Evolutionary conservation across 306 rosid species (phyloP).

Genomic region (Clitoria ternatea): DNA sequence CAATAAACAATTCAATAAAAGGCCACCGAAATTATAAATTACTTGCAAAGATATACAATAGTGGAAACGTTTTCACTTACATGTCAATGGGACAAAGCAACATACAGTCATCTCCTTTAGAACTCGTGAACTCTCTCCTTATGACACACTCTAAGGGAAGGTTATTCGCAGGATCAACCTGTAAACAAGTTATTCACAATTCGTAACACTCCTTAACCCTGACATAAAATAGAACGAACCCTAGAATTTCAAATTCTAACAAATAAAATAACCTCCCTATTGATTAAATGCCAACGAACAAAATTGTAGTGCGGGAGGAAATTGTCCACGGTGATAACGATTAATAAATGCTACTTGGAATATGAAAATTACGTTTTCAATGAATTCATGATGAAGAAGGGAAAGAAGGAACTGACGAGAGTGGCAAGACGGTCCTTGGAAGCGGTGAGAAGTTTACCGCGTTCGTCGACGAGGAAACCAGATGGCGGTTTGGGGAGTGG

Average conservation of each 20-base stretch:
- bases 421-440: conserved; percentile 58
- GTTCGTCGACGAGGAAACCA: conserved; percentile 79
- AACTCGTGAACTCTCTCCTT: conserved; percentile 81
- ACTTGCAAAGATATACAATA: background rate
- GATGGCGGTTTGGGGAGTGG: conserved; percentile 81
- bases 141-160: conserved; percentile 73
- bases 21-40: background rate
- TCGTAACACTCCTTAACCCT: background rate
- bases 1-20: background rate
- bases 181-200: conserved; percentile 30
- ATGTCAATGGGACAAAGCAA: conserved; percentile 88
- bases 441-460: too few relatives aligned
- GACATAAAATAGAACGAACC: background rate
- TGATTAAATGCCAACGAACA: background rate
- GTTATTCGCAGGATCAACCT: conserved; percentile 83
- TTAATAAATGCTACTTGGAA: background rate
- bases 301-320: background rate
- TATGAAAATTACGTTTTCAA: background rate
- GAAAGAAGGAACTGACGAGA: conserved; percentile 42
- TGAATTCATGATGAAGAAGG: too few relatives aligned
- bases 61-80: conserved; percentile 42
- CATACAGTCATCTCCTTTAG: conserved; percentile 76
- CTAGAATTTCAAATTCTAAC: background rate
- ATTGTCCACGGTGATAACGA: background rate
- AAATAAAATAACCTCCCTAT: background rate